Base-by-base conservation (phyloP, 2,329 filamentous ascomycete species). In the Trichoderma simmonsii region DNA sequence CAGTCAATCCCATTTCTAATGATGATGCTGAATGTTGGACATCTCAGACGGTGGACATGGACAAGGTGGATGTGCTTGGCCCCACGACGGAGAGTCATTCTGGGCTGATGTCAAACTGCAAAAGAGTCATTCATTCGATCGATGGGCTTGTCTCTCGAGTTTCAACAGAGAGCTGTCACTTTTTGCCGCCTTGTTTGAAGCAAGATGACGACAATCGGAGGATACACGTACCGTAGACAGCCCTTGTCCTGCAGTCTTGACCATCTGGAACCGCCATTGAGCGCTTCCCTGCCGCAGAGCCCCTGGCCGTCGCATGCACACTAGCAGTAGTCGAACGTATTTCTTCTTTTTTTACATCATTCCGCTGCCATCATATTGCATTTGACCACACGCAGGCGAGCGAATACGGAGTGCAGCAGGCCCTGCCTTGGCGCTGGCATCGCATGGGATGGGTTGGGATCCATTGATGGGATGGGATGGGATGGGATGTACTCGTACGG, bases 301-400 rank as follows among this genome's bases (percentile, higher is more conserved):
- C 64, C 64, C 64, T 67, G 48, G 39, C 32, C 21, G 28, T 18
- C 48, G 64, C 64, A 43, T 57, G 63, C 63, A 36, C 48, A 56
- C 48, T 57, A 28, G 63, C 48, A 54, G 62, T 56, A 6, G 56
- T 26, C 34, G 6, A 59, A 24, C 14, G 34, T n/a, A 15, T 54
- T 36, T 66, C 21, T 6, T 66, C 4, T 12, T 66, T 56, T 18
- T 66, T 66, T 66, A 43, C 64, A 67, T 67, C 64, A 67, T 59
- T 59, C 48, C 51, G 32, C 48, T 67, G 34, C 48, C 64, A 39
- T 54, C 30, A 36, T 57, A 36, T 39, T 67, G 11, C 64, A 56
- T 67, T 24, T 24, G 48, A 24, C n/a, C 43, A 51, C n/a, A 51
- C 48, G 48, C 48, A 54, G n/a, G 48, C 48, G 48, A 24, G 48